Conservation (phyloP, 768 basidiomycete species). For the Leucocoprinus birnbaumii region DNA sequence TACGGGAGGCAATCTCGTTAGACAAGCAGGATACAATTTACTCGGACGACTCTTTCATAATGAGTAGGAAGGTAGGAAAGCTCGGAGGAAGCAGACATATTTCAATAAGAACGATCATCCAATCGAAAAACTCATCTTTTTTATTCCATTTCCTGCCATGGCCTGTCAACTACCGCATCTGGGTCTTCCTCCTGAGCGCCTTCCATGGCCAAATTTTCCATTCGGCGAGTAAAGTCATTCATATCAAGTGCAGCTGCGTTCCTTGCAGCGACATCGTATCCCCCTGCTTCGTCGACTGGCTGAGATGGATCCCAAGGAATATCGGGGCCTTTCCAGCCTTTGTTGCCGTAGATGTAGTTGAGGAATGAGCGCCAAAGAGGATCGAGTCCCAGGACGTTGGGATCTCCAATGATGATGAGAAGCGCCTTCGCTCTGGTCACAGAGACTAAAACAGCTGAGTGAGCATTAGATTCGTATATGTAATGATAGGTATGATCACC, state of each 20-base stretch:
- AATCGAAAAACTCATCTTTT: no score
- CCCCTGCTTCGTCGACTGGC: constrained; percentile 32
- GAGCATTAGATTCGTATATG: not conserved
- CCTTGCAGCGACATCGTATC: constrained; percentile 35
- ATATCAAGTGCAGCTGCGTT: constrained; percentile 33
- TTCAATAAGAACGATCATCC: no score
- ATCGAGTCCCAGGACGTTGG: constrained; percentile 53
- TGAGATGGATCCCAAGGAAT: constrained; percentile 49
- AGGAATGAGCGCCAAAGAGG: constrained; percentile 60
- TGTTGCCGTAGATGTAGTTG: constrained; percentile 47
- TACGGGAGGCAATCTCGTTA: no score
- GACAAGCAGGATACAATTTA: no score
- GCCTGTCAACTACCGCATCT: constrained; percentile 35
- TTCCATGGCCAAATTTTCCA: constrained; percentile 26
- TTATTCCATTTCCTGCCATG: constrained; percentile 40
- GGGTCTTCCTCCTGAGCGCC: constrained; percentile 27
- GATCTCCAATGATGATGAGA: constrained; percentile 57
- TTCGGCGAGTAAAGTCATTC: constrained; percentile 36
- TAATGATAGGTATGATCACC: constrained; percentile 29
- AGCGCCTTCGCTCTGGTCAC: constrained; percentile 59
- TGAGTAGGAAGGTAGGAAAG: no score
- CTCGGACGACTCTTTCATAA: no score
- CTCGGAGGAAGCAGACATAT: no score
- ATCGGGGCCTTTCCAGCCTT: constrained; percentile 52
- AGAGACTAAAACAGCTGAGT: constrained; percentile 44